These are phyloP conservation scores for Penicillium coprophilum DNA, from an alignment of 495 filamentous ascomycete genomes.

Conservation along the genomic window DNA sequence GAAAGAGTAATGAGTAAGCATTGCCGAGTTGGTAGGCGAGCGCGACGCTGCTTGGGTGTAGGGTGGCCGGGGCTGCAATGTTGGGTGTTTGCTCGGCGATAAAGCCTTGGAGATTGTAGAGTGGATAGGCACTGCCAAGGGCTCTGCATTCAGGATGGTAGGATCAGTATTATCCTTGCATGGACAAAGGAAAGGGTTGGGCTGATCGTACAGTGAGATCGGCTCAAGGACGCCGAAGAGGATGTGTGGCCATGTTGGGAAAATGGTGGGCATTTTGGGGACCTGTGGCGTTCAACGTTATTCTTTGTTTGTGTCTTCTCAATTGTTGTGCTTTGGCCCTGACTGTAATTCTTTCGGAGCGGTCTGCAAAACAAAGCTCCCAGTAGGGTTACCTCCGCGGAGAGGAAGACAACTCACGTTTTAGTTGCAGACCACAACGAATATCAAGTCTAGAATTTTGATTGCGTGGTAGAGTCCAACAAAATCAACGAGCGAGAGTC, in stretches of 20 bases:
- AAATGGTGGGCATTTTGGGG: slow-evolving; percentile 37
- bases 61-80: slow-evolving; percentile 24
- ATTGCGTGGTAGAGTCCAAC: background rate
- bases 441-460: background rate
- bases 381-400: slow-evolving; percentile 2
- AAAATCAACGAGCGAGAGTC: background rate
- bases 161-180: slow-evolving; percentile 10
- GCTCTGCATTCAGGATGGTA: slow-evolving; percentile 40
- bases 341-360: slow-evolving; percentile 3
- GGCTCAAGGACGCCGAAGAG: slow-evolving; percentile 62
- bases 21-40: slow-evolving; percentile 66
- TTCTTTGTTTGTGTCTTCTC: background rate
- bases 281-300: slow-evolving; percentile 4
- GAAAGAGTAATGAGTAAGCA: slow-evolving; percentile 61
- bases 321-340: background rate
- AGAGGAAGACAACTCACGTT: slow-evolving; percentile 1
- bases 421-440: background rate
- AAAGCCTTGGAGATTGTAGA: slow-evolving; percentile 58
- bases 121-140: slow-evolving; percentile 54
- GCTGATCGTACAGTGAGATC: slow-evolving; percentile 58
- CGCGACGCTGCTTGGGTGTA: slow-evolving; percentile 46
- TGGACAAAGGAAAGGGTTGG: slow-evolving; percentile 2
- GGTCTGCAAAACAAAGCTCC: slow-evolving; percentile 5
- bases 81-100: slow-evolving; percentile 57
- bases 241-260: slow-evolving; percentile 45